phyloP scores from a whole-genome alignment of 2,329 filamentous ascomycete species.

The Esteya vermicola region DNA sequence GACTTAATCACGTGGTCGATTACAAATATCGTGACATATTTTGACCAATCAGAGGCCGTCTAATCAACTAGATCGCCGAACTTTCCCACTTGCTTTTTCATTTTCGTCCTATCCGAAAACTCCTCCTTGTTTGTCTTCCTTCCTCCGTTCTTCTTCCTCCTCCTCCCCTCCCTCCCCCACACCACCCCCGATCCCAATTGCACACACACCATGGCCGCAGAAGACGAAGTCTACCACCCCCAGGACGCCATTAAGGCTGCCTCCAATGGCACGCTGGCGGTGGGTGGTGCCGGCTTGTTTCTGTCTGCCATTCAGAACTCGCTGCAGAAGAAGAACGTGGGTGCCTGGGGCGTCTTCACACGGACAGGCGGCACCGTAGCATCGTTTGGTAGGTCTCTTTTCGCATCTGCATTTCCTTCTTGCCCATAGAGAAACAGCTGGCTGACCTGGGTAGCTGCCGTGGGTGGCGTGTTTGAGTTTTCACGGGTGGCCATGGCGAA shows the following conservation, averaged over 20 bases:
- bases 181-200: neutral
- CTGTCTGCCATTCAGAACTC: constrained; percentile 60
- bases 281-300: constrained; percentile 43
- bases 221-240: constrained; percentile 18
- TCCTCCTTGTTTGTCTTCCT: neutral
- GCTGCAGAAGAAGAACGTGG: constrained; percentile 67
- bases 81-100: constrained; percentile 7
- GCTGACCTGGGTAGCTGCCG: constrained; percentile 39
- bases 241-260: constrained; percentile 44
- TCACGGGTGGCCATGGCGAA: constrained; percentile 65
- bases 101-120: neutral
- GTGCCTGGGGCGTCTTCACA: constrained; percentile 67
- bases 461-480: constrained; percentile 68
- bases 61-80: constrained; percentile 10
- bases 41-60: constrained; percentile 9
- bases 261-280: constrained; percentile 38
- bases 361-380: constrained; percentile 59
- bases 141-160: constrained; percentile 1
- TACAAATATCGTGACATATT: too few species aligned
- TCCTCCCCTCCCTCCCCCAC: neutral
- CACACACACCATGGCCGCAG: constrained; percentile 16
- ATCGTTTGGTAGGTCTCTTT: constrained; percentile 42
- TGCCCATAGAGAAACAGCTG: too few species aligned
- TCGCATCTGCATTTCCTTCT: neutral
- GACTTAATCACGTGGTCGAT: too few species aligned